Evolutionary conservation across 257 asterid genomes (phyloP).

Genomic region (Solanum pimpinellifolium): DNA sequence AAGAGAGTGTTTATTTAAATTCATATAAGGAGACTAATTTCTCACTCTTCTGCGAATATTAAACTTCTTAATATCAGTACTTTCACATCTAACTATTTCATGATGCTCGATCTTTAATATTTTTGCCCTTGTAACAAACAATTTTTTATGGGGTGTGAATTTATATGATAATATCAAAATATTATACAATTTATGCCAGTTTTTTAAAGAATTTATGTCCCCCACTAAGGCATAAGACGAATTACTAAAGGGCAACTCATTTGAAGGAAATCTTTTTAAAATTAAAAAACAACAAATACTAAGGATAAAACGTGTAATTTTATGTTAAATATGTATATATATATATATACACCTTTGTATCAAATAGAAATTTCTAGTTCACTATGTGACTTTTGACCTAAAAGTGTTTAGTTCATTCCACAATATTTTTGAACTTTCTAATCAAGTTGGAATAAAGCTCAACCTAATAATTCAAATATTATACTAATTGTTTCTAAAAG

Average conservation of each 20-base stretch:
- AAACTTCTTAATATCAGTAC: neutral
- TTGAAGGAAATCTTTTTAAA: neutral
- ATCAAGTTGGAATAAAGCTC: neutral
- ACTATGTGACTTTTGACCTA: neutral
- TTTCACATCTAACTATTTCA: neutral
- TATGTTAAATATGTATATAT: neutral
- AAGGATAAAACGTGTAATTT: neutral
- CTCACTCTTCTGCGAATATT: neutral
- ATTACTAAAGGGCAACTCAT: neutral
- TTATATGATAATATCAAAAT: neutral
- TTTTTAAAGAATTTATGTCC: neutral
- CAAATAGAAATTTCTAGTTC: neutral
- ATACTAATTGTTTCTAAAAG: neutral
- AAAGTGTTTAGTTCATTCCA: neutral
- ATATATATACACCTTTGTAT: neutral
- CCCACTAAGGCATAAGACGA: neutral
- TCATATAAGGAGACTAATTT: too few species aligned
- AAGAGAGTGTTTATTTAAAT: too few species aligned
- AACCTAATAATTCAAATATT: neutral
- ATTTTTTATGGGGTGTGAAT: neutral
- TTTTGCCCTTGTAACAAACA: neutral
- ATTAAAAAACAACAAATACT: neutral
- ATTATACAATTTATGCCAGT: neutral
- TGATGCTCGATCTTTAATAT: neutral
- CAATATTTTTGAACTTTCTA: neutral